Evolutionary conservation across 129 eudicot species (phyloP).

Genomic region (Cynara cardunculus): DNA sequence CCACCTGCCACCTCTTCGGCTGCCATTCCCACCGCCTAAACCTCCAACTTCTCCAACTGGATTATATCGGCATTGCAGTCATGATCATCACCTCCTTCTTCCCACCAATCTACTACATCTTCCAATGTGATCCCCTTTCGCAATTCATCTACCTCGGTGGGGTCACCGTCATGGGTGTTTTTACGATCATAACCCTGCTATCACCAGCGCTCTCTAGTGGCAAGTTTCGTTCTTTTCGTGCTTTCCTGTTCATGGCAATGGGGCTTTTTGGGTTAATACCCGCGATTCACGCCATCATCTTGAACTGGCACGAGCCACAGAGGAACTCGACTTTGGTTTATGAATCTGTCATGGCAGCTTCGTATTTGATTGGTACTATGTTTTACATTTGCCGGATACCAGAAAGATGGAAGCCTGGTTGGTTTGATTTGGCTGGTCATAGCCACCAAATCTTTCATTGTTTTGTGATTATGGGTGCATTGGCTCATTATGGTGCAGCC

Average conservation of each 20-base stretch:
- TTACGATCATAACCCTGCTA: conserved; percentile 64
- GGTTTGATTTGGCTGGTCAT: conserved; percentile 91
- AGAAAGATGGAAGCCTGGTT: conserved; percentile 92
- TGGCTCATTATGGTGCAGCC: conserved; percentile 93
- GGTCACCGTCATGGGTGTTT: conserved; percentile 65
- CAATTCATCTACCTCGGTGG: conserved; percentile 74
- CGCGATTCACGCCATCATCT: conserved; percentile 53
- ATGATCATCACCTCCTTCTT: conserved; percentile 97
- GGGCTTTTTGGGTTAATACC: conserved; percentile 85
- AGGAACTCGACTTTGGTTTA: conserved; percentile 56
- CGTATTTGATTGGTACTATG: conserved; percentile 73
- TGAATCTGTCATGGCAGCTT: conserved; percentile 69
- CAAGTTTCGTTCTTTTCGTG: conserved; percentile 61
- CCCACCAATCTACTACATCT: conserved; percentile 92
- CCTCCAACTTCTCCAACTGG: conserved; percentile 55
- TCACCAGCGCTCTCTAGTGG: conserved; percentile 71
- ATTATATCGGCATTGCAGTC: conserved; percentile 68
- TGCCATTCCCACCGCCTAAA: conserved; percentile 79
- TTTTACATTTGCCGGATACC: conserved; percentile 76
- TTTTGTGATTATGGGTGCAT: conserved; percentile 82
- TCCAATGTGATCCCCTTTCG: conserved; percentile 72
- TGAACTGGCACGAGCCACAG: conserved; percentile 76
- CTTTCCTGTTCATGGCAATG: conserved; percentile 72
- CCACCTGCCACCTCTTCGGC: conserved; percentile 87
- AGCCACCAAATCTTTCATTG: conserved; percentile 90